Evolutionary conservation across 495 filamentous ascomycete genomes (phyloP).

Genomic region (Penicillium samsonianum): DNA sequence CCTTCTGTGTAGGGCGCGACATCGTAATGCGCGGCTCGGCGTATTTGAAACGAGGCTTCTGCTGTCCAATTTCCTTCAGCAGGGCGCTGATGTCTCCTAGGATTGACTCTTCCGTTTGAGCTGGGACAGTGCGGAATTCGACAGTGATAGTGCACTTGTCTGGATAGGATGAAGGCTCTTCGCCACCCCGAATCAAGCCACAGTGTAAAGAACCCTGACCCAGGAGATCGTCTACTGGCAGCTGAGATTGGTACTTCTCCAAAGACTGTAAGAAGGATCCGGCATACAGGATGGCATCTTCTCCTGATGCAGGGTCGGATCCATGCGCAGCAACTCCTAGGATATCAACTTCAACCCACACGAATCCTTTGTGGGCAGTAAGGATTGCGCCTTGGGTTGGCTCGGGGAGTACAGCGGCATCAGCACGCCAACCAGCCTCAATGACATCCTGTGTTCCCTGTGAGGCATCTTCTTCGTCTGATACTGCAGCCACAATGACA

Average conservation of each 20-base stretch:
- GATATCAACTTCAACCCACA: slow-evolving; percentile 49
- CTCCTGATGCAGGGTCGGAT: slow-evolving; percentile 39
- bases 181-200: slow-evolving; percentile 47
- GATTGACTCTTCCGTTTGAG: slow-evolving; percentile 35
- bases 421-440: slow-evolving; percentile 49
- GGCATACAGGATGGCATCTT: slow-evolving; percentile 46
- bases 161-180: slow-evolving; percentile 51
- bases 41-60: slow-evolving; percentile 32
- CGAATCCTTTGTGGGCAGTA: slow-evolving; percentile 50
- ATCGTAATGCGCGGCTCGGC: slow-evolving; percentile 32
- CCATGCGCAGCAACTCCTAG: slow-evolving; percentile 50
- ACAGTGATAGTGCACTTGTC: slow-evolving; percentile 43
- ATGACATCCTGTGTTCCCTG: slow-evolving; percentile 48
- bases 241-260: slow-evolving; percentile 35
- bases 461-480: slow-evolving; percentile 50
- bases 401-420: slow-evolving; percentile 46
- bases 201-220: slow-evolving; percentile 45
- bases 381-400: slow-evolving; percentile 39
- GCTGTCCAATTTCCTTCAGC: slow-evolving; percentile 20
- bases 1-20: slow-evolving; percentile 38
- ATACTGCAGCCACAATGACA: slow-evolving; percentile 49
- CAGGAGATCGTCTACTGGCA: slow-evolving; percentile 36
- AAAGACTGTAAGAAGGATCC: slow-evolving; percentile 47
- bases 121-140: slow-evolving; percentile 47
- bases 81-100: slow-evolving; percentile 30